phyloP scores from a whole-genome alignment of 306 rosid genomes.

The Oxytropis ochrocephala region DNA sequence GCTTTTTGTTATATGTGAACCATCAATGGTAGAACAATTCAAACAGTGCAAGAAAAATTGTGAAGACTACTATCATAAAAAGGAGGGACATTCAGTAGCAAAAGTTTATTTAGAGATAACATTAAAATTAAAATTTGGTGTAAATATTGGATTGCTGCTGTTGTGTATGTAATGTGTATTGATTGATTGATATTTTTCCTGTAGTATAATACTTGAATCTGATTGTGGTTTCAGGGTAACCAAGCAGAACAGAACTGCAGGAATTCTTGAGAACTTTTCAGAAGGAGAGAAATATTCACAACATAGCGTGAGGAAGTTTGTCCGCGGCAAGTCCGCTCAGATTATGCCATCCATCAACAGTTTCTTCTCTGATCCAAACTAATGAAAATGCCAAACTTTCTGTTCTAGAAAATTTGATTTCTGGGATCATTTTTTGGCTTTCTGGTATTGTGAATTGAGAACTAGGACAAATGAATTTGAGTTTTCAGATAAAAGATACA shows the following conservation, averaged over 20 bases:
- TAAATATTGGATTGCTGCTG: not conserved
- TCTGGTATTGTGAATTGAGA: not conserved
- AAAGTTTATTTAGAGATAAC: not conserved
- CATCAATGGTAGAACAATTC: not conserved
- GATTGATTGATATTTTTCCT: not conserved
- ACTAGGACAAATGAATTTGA: conserved; percentile 16
- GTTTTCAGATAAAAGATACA: not conserved
- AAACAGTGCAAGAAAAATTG: not conserved
- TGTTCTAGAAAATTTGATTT: not conserved
- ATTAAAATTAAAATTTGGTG: not conserved
- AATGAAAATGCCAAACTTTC: not conserved
- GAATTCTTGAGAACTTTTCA: conserved; percentile 68
- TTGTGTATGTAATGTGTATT: not conserved
- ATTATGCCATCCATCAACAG: conserved; percentile 85
- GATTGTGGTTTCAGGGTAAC: conserved; percentile 48
- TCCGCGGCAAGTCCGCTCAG: conserved; percentile 52
- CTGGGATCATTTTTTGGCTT: conserved; percentile 9
- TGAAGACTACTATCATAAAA: not conserved
- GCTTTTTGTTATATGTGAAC: not conserved
- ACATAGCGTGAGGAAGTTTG: conserved; percentile 54
- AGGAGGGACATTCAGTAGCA: not conserved
- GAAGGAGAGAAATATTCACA: conserved; percentile 51
- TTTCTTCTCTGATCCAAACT: conserved; percentile 84
- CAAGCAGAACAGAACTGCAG: conserved; percentile 80
- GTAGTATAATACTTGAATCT: not conserved